Conservation (phyloP, 179 eudicot genomes). For the Camellia oleifera region DNA sequence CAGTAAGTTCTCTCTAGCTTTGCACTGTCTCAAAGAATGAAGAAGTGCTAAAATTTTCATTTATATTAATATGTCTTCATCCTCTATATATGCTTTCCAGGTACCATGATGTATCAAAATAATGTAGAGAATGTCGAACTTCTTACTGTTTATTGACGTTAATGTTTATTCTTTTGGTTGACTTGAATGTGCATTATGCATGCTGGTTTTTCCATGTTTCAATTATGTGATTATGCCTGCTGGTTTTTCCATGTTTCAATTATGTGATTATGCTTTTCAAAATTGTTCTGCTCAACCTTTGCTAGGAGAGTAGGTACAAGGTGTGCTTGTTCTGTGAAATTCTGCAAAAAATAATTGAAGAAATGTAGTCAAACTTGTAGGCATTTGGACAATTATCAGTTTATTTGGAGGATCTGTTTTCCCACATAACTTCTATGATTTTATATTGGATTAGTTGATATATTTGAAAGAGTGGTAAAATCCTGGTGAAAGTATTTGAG, state of each 20-base stretch:
- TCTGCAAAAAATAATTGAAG: too few relatives aligned
- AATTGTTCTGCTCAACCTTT: background rate
- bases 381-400: too few relatives aligned
- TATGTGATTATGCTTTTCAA: background rate
- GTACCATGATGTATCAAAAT: too few relatives aligned
- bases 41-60: background rate
- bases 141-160: background rate
- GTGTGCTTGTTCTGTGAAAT: too few relatives aligned
- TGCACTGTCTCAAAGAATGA: background rate
- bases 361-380: too few relatives aligned
- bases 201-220: too few relatives aligned
- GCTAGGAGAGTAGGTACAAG: too few relatives aligned
- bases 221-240: background rate
- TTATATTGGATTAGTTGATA: too few relatives aligned
- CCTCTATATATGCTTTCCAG: background rate
- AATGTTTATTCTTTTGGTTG: background rate
- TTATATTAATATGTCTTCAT: background rate
- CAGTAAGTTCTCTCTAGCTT: slow-evolving; percentile 42
- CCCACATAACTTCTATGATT: too few relatives aligned
- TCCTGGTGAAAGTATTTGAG: too few relatives aligned
- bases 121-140: background rate
- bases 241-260: background rate
- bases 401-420: too few relatives aligned
- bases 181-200: slow-evolving; percentile 11
- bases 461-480: too few relatives aligned